Evolutionary conservation across 495 filamentous ascomycete species (phyloP), one percentile per base, ranked within the genome.

Genomic region (Amphirosellinia nigrospora): DNA sequence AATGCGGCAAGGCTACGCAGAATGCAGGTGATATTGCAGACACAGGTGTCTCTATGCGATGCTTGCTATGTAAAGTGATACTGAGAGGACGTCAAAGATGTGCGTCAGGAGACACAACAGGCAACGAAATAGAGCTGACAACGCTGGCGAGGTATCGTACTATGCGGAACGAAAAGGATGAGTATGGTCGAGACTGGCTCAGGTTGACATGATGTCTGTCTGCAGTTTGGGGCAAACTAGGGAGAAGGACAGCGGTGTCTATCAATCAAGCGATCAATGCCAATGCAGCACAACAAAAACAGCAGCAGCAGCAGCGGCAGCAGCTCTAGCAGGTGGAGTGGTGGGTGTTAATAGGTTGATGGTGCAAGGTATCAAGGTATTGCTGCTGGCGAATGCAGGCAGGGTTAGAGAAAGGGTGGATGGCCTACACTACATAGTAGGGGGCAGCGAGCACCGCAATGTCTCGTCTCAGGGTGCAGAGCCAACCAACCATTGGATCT

Each of bases 211-310:
- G 59, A 34, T 21, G 67, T 61, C 58, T 56, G 28, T 59, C 58
- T 56, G 28, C 67, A 21, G 26, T 32, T 32, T 1, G 23, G 36
- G 59, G 45, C 56, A 63, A n/a, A 38, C 36, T 58, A 43, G 46
- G 38, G 28, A 28, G 38, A 46, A 58, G 15, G 28, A 62, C 68
- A 48, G 28, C 59, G 53, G 43, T 2, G 50, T 45, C 59, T 46
- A 30, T 56, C 59, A 64, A 64, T 64, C 68, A 70, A 64, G 48
- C 36, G 60, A 48, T 58, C 60, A 68, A 70, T 70, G 60, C 59
- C 60, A 68, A 70, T 70, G 60, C 59, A 64, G 58, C 68, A 16
- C 46, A 56, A 56, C 21, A 62, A 23, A 32, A 50, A 26, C 66
- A 68, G 55, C 32, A 62, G 66, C 56, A 62, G 39, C 53, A 36